These are phyloP conservation scores for Plantago elongata DNA, from an alignment of 257 asterid genomes.

Conservation along the genomic window DNA sequence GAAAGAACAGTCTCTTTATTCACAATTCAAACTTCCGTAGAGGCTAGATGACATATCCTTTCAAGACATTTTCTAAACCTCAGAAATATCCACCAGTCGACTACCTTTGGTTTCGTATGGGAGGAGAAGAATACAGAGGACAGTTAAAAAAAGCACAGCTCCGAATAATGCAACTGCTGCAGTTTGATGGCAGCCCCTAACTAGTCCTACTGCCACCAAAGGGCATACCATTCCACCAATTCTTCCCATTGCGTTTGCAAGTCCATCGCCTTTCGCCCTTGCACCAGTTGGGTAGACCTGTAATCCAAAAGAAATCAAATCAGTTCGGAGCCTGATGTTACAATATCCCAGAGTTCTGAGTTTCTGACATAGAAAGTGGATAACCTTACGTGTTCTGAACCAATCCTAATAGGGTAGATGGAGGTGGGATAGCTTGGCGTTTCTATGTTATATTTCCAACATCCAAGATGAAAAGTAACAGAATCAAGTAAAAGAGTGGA, in stretches of 20 bases:
- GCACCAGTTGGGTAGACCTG: background rate
- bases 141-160: conserved; percentile 19
- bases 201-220: conserved; percentile 28
- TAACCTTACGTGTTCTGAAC: no score
- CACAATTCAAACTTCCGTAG: no score
- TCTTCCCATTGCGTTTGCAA: conserved; percentile 26
- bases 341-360: no score
- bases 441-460: background rate
- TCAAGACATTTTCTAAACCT: no score
- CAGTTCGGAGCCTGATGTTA: no score
- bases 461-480: conserved; percentile 22
- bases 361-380: no score
- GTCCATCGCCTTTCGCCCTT: conserved; percentile 26
- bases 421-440: no score
- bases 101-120: conserved; percentile 30
- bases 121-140: conserved; percentile 21
- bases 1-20: background rate
- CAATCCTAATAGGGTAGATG: no score
- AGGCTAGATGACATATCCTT: no score
- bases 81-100: conserved; percentile 10
- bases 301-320: no score
- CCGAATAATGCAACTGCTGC: conserved; percentile 24
- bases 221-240: conserved; percentile 37
- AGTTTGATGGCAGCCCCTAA: conserved; percentile 28
- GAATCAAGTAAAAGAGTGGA: no score